Evolutionary conservation across 305 asterid species (phyloP).

Genomic region (Fraxinus ornus): DNA sequence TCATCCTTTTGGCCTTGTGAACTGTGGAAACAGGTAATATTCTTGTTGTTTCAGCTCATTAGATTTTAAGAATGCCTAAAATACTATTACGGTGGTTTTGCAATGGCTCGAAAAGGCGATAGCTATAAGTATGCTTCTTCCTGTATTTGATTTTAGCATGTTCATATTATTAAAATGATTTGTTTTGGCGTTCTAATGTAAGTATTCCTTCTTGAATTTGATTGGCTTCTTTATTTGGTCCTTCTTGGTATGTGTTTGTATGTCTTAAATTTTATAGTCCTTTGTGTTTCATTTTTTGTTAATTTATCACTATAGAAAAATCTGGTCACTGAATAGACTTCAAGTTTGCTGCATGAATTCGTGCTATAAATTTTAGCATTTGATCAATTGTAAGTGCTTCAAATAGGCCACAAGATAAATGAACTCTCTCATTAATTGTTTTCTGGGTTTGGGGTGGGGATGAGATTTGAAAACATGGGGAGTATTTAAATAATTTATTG

Average conservation of each 20-base stretch:
- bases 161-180: background rate
- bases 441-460: background rate
- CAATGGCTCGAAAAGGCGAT: background rate
- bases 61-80: background rate
- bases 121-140: background rate
- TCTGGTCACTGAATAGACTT: background rate
- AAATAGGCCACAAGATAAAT: background rate
- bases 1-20: slow-evolving; percentile 56
- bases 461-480: background rate
- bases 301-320: background rate
- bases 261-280: background rate
- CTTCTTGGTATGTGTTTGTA: background rate
- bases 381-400: background rate
- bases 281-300: background rate
- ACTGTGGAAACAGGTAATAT: slow-evolving; percentile 61
- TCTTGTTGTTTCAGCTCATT: background rate
- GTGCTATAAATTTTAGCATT: background rate
- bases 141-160: background rate
- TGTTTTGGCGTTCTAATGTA: background rate
- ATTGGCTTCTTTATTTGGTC: background rate
- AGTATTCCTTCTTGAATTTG: background rate
- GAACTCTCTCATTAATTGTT: background rate
- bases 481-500: background rate
- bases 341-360: background rate
- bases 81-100: background rate